Evolutionary conservation across 768 basidiomycete species (phyloP), one percentile per base, ranked within the genome.

Genomic region (Russula brevipes): DNA sequence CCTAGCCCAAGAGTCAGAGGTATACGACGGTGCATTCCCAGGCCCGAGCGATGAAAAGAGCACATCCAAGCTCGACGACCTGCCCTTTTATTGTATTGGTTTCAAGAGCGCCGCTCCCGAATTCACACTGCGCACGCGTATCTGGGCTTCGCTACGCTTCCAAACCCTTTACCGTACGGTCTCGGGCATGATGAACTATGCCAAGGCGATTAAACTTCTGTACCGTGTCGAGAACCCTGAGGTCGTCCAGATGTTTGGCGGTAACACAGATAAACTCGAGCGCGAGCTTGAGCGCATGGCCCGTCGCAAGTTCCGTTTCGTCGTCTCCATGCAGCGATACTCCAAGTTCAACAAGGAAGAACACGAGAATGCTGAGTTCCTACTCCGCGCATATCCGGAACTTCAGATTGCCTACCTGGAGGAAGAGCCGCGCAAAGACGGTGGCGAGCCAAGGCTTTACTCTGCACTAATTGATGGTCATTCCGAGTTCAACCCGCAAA

Each of bases 101-200:
- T 99, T 99, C 88, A 98, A 97, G 81, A 95, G 90, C 66, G 93
- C 96, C 19, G 93, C 95, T 3, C 97, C 96, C 3, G 97, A 99
- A 74, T 99, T 95, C 74, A 99, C 97, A 2, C 83, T 99, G 14
- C 94, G 97, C 63, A 99, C 97, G 8, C 88, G 97, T 73, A 99
- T 99, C 71, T 99, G 97, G 97, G 95, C 97, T 9, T 98, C 96
- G 5, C 84, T 99, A 9, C 92, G 97, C 58, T 97, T 97, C 17
- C 97, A 99, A 79, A 99, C 97, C 2, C 84, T 99, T 19, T 98
- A 99, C 73, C 87, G 97, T 68, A 99, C 97, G 14, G 96, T 99
- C 17, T 98, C 97, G 41, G 97, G 97, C 56, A 98, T 99, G 92
- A 98, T 98, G 97, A 99, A 99, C 78, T 98, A 99, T 75, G 87